Base-by-base conservation (phyloP, 75 land plant species). In the Azolla pinnata region DNA sequence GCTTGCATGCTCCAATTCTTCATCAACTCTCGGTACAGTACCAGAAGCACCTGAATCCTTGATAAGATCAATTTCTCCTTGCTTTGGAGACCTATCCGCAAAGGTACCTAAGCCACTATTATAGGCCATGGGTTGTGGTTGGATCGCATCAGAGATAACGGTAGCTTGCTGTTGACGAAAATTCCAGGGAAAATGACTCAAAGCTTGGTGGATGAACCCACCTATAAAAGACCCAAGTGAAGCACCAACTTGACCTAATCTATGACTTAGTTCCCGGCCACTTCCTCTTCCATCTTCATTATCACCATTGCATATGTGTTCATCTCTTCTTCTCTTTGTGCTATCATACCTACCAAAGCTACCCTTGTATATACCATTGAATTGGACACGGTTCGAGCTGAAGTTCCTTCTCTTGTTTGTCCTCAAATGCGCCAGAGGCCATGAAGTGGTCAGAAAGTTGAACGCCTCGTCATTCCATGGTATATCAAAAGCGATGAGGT, bases 241-340 rank as follows among this genome's bases (percentile, higher is more conserved):
- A 14, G 80, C 85, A 60, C 90, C 90, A 2, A 70, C 99, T 49
- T 78, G 87, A 31, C 90, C 96, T 7, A 88, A 46, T 52, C 72
- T 75, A 49, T 69, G 68, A 46, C 85, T 85, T 29, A 86, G 61
- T 51, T 81, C 88, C 14, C 21, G 49, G 14, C 73, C 32, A 54
- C 61, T 79, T 74, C 31, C 38, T 38, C 10, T 38, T 38, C 19
- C 25, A 44, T 31, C 54, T 33, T 10, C 26, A 2, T 25, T 16
- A 52, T 25, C 24, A 35, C 12, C 12, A 5, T 12, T 35, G 10
- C 40, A 5, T 12, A 35, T 50, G 24, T 50, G 19, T 18, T 50
- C 18, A 25, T 2, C 14, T 16, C 33, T 33, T n/a, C 33, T 50
- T 26, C 4, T 10, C 20, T 35, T 33, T 35, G 12, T 20, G 2